Base-by-base conservation (phyloP, 2,329 filamentous ascomycete genomes). In the Intubia oerlemansii region DNA sequence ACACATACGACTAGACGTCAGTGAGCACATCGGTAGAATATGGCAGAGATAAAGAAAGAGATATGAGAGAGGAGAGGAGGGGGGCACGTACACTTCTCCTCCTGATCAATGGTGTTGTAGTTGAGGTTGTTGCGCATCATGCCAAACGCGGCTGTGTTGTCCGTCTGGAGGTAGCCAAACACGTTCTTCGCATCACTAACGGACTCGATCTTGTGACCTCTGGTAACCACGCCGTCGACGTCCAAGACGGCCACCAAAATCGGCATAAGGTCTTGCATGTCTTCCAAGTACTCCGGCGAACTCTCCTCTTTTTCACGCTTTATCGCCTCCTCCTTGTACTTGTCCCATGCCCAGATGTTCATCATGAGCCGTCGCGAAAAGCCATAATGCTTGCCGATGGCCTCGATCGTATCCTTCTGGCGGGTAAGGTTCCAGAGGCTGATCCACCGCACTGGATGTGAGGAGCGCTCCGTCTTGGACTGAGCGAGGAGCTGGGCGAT, bases 81-180 rank as follows among this genome's bases (percentile, higher is more conserved):
- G n/a, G n/a, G n/a, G n/a, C n/a, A 44, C 55, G 40, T 50, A 68
- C 73, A 78, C 44, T 56, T 59, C 11, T 57, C 50, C 0, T 73
- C 75, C 44, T 72, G 64, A 40, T 82, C 76, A 10, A 78, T 62
- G 1, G 73, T 74, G 10, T 69, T 72, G 45, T 76, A 82, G 44
- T 80, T 75, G 56, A 74, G 74, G n/a, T 78, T 71, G 31, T 72
- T 62, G 36, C 76, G 60, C 5, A 74, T 63, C 24, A 80, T 57
- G 17, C 65, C 28, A 34, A 51, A 51, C 35, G 59, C 39, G 36
- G 50, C 39, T 33, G 53, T 32, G 18, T 41, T 45, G 24, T 47
- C 44, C 3, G 19, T 11, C 2, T n/a, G n/a, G n/a, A n/a, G n/a
- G n/a, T n/a, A n/a, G n/a, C 18, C 24, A 18, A 30, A 25, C 2